phyloP scores from a whole-genome alignment of 768 basidiomycete species.

The Tricholoma furcatifolium region DNA sequence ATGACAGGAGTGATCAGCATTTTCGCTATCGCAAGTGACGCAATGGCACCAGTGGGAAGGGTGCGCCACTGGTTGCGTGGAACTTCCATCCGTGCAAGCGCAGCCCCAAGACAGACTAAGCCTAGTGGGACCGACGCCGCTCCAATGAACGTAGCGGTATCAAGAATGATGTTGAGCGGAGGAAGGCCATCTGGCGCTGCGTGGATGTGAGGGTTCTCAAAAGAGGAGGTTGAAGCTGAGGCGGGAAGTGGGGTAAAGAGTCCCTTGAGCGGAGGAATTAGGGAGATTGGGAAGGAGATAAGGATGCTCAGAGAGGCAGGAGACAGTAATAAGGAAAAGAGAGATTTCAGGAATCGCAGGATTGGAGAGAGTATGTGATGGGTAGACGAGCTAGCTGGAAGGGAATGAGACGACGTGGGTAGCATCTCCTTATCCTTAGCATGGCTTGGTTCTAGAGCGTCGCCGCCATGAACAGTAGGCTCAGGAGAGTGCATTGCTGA shows the following conservation, averaged over 20 bases:
- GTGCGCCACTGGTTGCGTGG: conserved; percentile 43
- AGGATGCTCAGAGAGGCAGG: conserved; percentile 49
- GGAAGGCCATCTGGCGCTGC: conserved; percentile 58
- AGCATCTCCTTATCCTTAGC: neutral
- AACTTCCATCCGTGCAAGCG: conserved; percentile 54
- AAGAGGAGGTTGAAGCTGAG: conserved; percentile 19
- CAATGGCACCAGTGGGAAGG: conserved; percentile 51
- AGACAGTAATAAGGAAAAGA: conserved; percentile 32
- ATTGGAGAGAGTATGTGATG: neutral
- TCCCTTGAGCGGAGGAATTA: conserved; percentile 49
- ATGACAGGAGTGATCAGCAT: conserved; percentile 58
- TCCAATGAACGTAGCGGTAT: conserved; percentile 51
- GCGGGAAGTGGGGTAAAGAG: conserved; percentile 42
- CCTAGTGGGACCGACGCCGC: conserved; percentile 54
- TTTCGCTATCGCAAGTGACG: conserved; percentile 49
- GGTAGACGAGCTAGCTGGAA: neutral
- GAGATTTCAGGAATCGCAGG: conserved; percentile 1
- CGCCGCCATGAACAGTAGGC: conserved; percentile 10
- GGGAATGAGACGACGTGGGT: neutral
- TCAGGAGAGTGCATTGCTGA: conserved; percentile 8
- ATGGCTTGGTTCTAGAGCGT: neutral
- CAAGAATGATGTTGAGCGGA: conserved; percentile 51
- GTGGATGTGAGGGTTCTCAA: conserved; percentile 27
- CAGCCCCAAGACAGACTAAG: conserved; percentile 52
- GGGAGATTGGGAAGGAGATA: conserved; percentile 44